Evolutionary conservation across 805 yeast species (phyloP).

Genomic region (Dipodascus albidus): DNA sequence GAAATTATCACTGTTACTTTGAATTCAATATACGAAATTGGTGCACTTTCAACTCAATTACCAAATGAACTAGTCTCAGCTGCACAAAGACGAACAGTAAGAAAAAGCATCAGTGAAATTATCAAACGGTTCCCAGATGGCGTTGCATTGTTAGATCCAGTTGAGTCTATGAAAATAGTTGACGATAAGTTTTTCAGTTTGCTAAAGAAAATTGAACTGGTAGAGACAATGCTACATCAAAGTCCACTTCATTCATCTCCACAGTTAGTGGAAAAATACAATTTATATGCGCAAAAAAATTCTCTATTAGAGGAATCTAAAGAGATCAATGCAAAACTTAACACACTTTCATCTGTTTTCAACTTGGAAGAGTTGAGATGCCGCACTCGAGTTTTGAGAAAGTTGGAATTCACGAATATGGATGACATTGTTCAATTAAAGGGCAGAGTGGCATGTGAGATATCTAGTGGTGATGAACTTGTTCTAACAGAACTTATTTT

Average conservation of each 20-base stretch:
- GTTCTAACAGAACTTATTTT: constrained; percentile 79
- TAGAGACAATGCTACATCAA: constrained; percentile 59
- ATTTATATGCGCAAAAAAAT: constrained; percentile 53
- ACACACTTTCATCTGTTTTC: constrained; percentile 79
- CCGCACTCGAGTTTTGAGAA: constrained; percentile 77
- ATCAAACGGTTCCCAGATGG: constrained; percentile 81
- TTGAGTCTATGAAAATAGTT: constrained; percentile 81
- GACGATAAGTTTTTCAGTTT: constrained; percentile 67
- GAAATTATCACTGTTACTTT: constrained; percentile 81
- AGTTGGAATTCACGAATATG: constrained; percentile 70
- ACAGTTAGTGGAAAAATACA: constrained; percentile 50
- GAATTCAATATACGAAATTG: constrained; percentile 60
- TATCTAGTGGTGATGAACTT: constrained; percentile 71
- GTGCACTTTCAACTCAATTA: constrained; percentile 68
- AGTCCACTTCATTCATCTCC: constrained; percentile 47
- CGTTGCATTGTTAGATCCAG: constrained; percentile 78
- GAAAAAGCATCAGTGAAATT: constrained; percentile 69
- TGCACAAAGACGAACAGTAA: constrained; percentile 39
- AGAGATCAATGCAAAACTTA: constrained; percentile 48
- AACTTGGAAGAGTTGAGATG: constrained; percentile 90
- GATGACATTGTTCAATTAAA: constrained; percentile 65
- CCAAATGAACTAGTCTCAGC: constrained; percentile 54
- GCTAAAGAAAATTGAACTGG: constrained; percentile 66
- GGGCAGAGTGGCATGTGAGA: constrained; percentile 89
- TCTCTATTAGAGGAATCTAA: constrained; percentile 48